These are phyloP conservation scores for Euphorbia lathyris DNA, from an alignment of 345 rosid genomes.

Conservation along the genomic window DNA sequence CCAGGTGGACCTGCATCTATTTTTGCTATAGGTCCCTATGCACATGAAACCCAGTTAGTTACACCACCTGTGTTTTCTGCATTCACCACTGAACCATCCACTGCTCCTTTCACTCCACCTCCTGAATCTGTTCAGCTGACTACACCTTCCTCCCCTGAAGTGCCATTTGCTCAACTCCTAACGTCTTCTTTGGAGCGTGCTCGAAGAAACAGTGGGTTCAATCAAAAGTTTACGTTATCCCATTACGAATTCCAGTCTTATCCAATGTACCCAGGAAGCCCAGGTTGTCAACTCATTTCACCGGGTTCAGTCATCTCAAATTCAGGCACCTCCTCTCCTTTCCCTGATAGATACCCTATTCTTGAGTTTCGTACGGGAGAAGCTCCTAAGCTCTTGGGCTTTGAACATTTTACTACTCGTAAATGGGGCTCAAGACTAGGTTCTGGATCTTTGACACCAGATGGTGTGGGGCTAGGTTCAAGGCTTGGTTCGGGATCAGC, in stretches of 20 bases:
- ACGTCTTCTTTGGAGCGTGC: conserved; percentile 85
- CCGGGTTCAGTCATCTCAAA: conserved; percentile 74
- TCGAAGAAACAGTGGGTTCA: conserved; percentile 53
- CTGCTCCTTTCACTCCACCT: conserved; percentile 92
- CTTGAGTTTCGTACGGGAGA: conserved; percentile 60
- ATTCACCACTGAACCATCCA: conserved; percentile 82
- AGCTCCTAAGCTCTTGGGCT: conserved; percentile 60
- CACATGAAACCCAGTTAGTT: conserved; percentile 89
- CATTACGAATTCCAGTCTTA: conserved; percentile 62
- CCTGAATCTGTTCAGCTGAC: conserved; percentile 77
- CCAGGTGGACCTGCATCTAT: conserved; percentile 66
- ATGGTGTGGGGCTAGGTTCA: conserved; percentile 27
- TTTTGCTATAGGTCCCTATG: conserved; percentile 82
- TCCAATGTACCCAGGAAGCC: conserved; percentile 74
- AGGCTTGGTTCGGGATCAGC: conserved; percentile 59
- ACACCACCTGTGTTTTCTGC: conserved; percentile 98
- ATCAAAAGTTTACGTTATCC: conserved; percentile 60
- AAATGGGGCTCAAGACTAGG: conserved; percentile 74
- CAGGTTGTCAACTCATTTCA: conserved; percentile 73
- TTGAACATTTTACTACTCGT: conserved; percentile 60
- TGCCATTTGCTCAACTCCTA: conserved; percentile 87
- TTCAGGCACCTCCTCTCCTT: conserved; percentile 90
- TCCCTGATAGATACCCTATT: conserved; percentile 59
- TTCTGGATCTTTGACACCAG: conserved; percentile 45
- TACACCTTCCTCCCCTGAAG: conserved; percentile 95